Percentiles rank a stretch among this genome's conserved stretches.
Evolutionary conservation across 2,329 filamentous ascomycete species (phyloP).

Genomic region (Diaporthe longicolla): DNA sequence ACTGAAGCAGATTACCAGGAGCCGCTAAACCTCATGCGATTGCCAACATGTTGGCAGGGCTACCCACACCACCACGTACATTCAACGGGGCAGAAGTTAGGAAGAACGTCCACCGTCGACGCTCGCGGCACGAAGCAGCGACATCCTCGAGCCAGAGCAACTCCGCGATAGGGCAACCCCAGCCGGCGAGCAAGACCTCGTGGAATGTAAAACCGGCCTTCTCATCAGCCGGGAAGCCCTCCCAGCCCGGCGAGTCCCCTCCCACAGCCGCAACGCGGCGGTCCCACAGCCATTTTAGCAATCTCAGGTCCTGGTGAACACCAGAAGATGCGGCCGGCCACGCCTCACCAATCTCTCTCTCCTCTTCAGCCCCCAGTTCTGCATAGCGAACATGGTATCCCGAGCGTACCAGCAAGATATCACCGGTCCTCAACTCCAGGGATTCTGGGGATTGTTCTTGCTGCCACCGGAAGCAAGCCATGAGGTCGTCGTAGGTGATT

Average conservation of each 20-base stretch:
- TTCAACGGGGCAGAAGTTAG: constrained; percentile 43
- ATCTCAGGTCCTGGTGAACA: background rate
- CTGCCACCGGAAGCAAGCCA: constrained; percentile 19
- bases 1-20: background rate
- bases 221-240: constrained; percentile 65
- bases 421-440: constrained; percentile 23
- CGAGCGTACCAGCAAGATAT: constrained; percentile 30
- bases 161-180: constrained; percentile 52
- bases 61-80: constrained; percentile 27
- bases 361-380: background rate
- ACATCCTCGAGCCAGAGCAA: constrained; percentile 52
- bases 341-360: constrained; percentile 7
- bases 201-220: constrained; percentile 43
- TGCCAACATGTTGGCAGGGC: constrained; percentile 31
- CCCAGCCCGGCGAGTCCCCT: constrained; percentile 74
- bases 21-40: background rate
- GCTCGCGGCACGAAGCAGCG: constrained; percentile 47
- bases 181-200: constrained; percentile 50
- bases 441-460: constrained; percentile 6
- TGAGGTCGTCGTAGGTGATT: constrained; percentile 12
- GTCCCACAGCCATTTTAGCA: constrained; percentile 74
- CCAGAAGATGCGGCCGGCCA: constrained; percentile 31
- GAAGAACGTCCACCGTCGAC: constrained; percentile 51
- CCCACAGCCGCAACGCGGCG: constrained; percentile 76
- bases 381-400: constrained; percentile 33